These are phyloP conservation scores for Capronia epimyces DNA, from an alignment of 2,329 filamentous ascomycete genomes.

Conservation along the genomic window DNA sequence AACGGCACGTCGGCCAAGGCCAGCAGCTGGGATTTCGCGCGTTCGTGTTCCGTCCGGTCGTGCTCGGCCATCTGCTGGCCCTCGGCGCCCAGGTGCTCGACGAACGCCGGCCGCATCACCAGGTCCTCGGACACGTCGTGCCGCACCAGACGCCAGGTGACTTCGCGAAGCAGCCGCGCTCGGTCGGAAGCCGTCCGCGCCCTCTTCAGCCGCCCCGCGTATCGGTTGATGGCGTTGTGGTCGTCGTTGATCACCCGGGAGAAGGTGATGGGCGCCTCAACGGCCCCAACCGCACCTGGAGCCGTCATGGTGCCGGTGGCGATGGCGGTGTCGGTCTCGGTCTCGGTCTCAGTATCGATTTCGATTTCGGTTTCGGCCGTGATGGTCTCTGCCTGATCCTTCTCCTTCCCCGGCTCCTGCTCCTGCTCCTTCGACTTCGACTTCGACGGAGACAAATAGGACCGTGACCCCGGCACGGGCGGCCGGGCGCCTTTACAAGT, in stretches of 20 bases:
- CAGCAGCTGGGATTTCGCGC: conserved; percentile 13
- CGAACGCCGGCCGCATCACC: conserved; percentile 26
- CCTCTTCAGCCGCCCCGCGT: conserved; percentile 75
- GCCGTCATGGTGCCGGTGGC: not conserved
- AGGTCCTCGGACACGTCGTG: conserved; percentile 28
- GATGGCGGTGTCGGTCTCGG: no score
- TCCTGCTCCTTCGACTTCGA: not conserved
- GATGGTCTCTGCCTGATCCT: no score
- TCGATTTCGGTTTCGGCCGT: no score
- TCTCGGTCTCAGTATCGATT: no score
- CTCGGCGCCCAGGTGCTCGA: conserved; percentile 14
- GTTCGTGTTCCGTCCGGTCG: conserved; percentile 25
- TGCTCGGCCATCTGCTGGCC: conserved; percentile 23
- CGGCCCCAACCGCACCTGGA: no score
- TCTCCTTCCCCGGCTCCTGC: no score
- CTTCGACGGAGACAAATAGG: not conserved
- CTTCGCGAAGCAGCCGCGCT: conserved; percentile 12
- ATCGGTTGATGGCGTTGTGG: conserved; percentile 64
- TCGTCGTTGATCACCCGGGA: conserved; percentile 25
- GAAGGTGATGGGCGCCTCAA: conserved; percentile 19
- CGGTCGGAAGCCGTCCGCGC: conserved; percentile 49
- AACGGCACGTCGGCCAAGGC: not conserved
- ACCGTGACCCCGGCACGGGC: not conserved
- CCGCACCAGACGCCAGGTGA: conserved; percentile 25
- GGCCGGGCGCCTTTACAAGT: not conserved